Evolutionary conservation across 345 rosid species (phyloP).

Genomic region (Euphorbia lathyris): DNA sequence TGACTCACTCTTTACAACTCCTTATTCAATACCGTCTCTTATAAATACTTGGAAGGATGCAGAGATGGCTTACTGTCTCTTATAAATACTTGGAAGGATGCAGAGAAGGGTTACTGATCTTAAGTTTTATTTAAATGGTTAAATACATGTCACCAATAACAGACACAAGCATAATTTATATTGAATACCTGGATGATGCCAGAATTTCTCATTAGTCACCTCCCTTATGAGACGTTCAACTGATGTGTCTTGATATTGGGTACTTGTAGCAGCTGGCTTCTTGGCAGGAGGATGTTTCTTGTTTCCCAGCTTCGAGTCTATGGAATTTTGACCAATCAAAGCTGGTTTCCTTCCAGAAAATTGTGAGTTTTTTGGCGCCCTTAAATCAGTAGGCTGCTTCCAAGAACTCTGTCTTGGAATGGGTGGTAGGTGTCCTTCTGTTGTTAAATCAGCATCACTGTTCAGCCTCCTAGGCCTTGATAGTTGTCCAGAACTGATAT

Average conservation of each 20-base stretch:
- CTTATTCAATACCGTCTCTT: neutral
- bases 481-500: conserved; percentile 43
- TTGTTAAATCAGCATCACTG: conserved; percentile 51
- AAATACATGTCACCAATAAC: neutral
- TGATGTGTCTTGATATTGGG: conserved; percentile 86
- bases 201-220: conserved; percentile 88
- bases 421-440: conserved; percentile 47
- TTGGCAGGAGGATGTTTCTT: conserved; percentile 66
- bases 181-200: conserved; percentile 77
- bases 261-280: conserved; percentile 42
- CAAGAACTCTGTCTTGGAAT: conserved; percentile 74
- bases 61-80: neutral
- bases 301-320: conserved; percentile 62
- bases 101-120: neutral
- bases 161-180: neutral
- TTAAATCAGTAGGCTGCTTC: conserved; percentile 67
- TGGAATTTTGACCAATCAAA: conserved; percentile 48
- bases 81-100: neutral
- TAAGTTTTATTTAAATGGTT: neutral
- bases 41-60: neutral
- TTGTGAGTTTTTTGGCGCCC: conserved; percentile 49
- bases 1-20: neutral
- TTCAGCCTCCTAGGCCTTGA: conserved; percentile 59
- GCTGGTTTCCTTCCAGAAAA: conserved; percentile 57
- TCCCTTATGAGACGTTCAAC: conserved; percentile 98